Evolutionary conservation across 345 rosid species (phyloP), one percentile per base, ranked within the genome.

Genomic region (Moricandia moricandioides): DNA sequence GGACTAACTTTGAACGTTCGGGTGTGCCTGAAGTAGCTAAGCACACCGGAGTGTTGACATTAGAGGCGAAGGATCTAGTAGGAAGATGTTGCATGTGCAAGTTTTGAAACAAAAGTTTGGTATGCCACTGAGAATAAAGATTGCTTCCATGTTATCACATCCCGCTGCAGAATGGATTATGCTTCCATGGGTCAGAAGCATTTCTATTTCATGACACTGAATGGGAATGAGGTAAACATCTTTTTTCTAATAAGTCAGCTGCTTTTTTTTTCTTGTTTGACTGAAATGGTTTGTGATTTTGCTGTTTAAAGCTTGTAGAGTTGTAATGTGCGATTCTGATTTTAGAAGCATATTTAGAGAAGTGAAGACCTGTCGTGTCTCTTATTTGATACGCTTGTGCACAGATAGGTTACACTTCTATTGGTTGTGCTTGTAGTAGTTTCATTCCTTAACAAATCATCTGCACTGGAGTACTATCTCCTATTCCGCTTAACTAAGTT

Each of bases 161-260:
- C 52, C 52, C 52, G 52, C 52, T 45, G 52, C 52, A 45, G 52
- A 45, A 0, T 8, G 78, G 89, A 95, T 72, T 95, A 95, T 87
- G 99, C 97, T 57, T 83, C 83, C 37, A 87, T 78, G 84, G 89
- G 96, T 78, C 97, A 95, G 79, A 95, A 88, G 84, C 99, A 95
- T 88, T 95, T 92, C 84, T 95, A 95, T 85, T 95, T 95, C 86
- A 95, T 95, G 99, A 95, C 99, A 27, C 81, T 95, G 75, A 87
- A 90, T 78, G 96, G 95, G 76, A 90, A 91, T 70, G 99, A 95
- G 99, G 99, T 95, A 77, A 69, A 84, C 59, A 74, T 72, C 7
- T 21, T 68, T 68, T 67, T 21, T 59, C 6, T 52, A 31, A 58
- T 49, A 62, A 33, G 40, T 13, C 39, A 26, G 52, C 64, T 62